Conservation (phyloP, 2,329 filamentous ascomycete genomes). For the Periconia sp. region DNA sequence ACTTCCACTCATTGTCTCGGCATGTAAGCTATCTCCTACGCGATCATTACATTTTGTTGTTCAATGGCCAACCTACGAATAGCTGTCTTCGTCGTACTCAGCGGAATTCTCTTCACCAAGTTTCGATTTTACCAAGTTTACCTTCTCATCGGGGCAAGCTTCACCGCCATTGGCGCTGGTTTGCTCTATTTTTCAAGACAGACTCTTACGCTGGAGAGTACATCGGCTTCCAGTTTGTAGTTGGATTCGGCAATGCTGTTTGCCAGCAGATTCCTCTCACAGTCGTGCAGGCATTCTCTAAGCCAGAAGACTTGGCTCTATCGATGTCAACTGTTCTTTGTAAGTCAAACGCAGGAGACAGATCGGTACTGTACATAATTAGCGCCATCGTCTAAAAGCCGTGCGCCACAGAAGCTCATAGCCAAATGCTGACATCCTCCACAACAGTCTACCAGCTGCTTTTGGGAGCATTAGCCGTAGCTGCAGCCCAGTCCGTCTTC, state of each 20-base stretch:
- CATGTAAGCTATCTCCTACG: not conserved
- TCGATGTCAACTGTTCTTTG: constrained; percentile 35
- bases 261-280: constrained; percentile 34
- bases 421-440: constrained; percentile 15
- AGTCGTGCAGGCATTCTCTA: constrained; percentile 40
- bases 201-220: constrained; percentile 43
- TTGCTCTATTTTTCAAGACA: constrained; percentile 48
- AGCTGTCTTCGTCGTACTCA: constrained; percentile 1
- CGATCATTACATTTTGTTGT: not conserved
- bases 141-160: constrained; percentile 25
- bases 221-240: constrained; percentile 55
- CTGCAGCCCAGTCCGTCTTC: constrained; percentile 39
- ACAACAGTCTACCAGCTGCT: constrained; percentile 46
- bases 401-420: not conserved
- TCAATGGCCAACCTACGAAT: not conserved
- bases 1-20: constrained; percentile 7
- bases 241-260: constrained; percentile 46
- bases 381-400: not conserved
- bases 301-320: constrained; percentile 40
- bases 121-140: constrained; percentile 3
- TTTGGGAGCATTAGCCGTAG: constrained; percentile 47
- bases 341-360: not conserved
- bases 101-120: not conserved
- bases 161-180: constrained; percentile 46
- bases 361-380: too few relatives aligned